phyloP scores from a whole-genome alignment of 306 rosid species.

The Begonia peltatifolia region DNA sequence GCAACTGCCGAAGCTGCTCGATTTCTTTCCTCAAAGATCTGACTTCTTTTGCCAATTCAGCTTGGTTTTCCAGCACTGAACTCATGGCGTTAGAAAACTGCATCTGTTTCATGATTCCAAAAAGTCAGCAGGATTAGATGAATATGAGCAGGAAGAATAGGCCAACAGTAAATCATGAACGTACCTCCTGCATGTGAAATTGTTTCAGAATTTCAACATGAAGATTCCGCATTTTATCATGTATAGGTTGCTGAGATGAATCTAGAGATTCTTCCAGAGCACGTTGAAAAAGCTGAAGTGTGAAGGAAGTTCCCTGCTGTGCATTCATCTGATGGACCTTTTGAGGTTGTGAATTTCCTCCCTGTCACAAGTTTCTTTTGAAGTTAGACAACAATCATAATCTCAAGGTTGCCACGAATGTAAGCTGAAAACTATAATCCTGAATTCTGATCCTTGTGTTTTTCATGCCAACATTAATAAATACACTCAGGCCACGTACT shows the following conservation, averaged over 20 bases:
- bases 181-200: slow-evolving; percentile 93
- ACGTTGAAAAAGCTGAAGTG: slow-evolving; percentile 87
- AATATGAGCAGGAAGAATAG: no score
- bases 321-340: slow-evolving; percentile 50
- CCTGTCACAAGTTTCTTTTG: slow-evolving; percentile 31
- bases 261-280: slow-evolving; percentile 77
- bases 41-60: slow-evolving; percentile 77
- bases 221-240: slow-evolving; percentile 84
- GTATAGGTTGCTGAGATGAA: slow-evolving; percentile 76
- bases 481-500: no score
- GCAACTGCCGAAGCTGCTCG: slow-evolving; percentile 82
- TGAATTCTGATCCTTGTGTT: no score
- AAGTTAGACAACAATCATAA: slow-evolving; percentile 11
- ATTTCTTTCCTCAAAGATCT: slow-evolving; percentile 75
- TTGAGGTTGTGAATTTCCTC: slow-evolving; percentile 38
- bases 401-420: background rate
- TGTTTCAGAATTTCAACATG: slow-evolving; percentile 87
- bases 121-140: slow-evolving; percentile 1
- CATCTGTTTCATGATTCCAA: slow-evolving; percentile 30
- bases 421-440: no score
- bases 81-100: slow-evolving; percentile 50
- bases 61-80: slow-evolving; percentile 70
- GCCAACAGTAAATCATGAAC: slow-evolving; percentile 2
- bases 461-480: no score
- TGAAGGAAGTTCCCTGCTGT: slow-evolving; percentile 71